phyloP scores from a whole-genome alignment of 148 eudicot species.

The Amaranthus palmeri region DNA sequence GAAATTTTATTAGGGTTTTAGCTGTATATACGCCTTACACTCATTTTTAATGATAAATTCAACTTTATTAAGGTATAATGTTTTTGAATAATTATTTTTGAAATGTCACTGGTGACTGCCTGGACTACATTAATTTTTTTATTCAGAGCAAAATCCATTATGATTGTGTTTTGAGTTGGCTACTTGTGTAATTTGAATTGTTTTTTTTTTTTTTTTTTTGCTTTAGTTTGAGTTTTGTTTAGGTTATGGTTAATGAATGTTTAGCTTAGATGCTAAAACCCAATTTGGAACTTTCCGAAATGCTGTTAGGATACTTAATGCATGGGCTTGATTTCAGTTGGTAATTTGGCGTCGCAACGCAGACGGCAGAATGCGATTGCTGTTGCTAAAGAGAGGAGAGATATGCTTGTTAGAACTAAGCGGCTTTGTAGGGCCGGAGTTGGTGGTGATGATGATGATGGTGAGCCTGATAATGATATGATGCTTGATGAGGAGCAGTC shows the following conservation, averaged over 20 bases:
- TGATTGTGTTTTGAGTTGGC: background rate
- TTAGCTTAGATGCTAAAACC: no score
- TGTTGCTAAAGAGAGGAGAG: constrained; percentile 84
- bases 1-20: background rate
- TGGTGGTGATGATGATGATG: constrained; percentile 34
- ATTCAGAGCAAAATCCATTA: background rate
- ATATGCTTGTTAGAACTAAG: constrained; percentile 75
- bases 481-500: constrained; percentile 78
- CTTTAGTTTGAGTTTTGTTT: background rate
- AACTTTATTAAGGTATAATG: background rate
- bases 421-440: constrained; percentile 80
- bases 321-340: constrained; percentile 43
- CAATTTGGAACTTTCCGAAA: background rate
- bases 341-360: constrained; percentile 61
- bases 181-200: background rate
- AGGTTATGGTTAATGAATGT: background rate
- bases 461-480: constrained; percentile 53
- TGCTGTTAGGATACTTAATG: constrained; percentile 5
- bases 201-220: background rate
- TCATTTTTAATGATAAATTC: no score
- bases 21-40: background rate
- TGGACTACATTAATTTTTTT: background rate
- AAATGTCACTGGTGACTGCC: background rate
- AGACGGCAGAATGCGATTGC: constrained; percentile 71
- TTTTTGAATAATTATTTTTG: background rate